A percentile compares a stretch with the other conserved stretches of the same genome.
phyloP scores from a whole-genome alignment of 495 filamentous ascomycete species.

The Penicillium paradoxum region DNA sequence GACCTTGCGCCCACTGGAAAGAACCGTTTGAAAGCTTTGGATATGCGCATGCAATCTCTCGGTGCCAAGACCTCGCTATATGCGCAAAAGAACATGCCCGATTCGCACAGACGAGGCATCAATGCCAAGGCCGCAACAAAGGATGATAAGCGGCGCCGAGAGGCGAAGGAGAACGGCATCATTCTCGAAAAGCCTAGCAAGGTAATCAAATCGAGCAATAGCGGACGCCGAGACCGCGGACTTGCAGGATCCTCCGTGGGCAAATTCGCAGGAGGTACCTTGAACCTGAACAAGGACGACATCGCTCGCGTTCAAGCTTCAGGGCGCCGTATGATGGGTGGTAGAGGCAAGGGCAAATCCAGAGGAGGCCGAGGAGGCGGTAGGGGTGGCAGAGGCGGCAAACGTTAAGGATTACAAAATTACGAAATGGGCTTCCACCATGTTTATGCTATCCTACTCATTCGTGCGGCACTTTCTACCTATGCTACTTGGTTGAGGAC shows the following conservation, averaged over 20 bases:
- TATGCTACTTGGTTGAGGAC: not conserved
- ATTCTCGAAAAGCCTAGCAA: constrained; percentile 70
- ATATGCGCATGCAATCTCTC: constrained; percentile 73
- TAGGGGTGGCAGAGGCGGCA: constrained; percentile 7
- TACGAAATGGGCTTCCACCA: not conserved
- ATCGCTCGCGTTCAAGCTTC: constrained; percentile 54
- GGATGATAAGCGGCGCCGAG: constrained; percentile 65
- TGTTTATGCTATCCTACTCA: not conserved
- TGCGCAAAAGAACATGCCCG: constrained; percentile 77
- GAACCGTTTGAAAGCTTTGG: constrained; percentile 68
- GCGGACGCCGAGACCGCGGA: constrained; percentile 54
- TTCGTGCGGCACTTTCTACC: not conserved
- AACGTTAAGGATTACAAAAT: constrained; percentile 1
- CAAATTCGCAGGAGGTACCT: constrained; percentile 69
- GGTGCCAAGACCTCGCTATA: constrained; percentile 72
- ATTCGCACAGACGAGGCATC: constrained; percentile 75
- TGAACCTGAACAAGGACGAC: constrained; percentile 75
- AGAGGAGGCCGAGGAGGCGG: constrained; percentile 22
- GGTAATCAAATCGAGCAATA: constrained; percentile 30
- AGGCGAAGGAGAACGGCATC: constrained; percentile 87
- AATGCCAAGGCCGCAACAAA: constrained; percentile 53
- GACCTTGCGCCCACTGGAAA: constrained; percentile 60
- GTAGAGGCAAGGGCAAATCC: constrained; percentile 27
- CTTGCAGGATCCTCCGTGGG: constrained; percentile 74
- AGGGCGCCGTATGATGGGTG: constrained; percentile 37